Evolutionary conservation across 2,329 filamentous ascomycete species (phyloP).

Genomic region (Colletotrichum chrysophilum): DNA sequence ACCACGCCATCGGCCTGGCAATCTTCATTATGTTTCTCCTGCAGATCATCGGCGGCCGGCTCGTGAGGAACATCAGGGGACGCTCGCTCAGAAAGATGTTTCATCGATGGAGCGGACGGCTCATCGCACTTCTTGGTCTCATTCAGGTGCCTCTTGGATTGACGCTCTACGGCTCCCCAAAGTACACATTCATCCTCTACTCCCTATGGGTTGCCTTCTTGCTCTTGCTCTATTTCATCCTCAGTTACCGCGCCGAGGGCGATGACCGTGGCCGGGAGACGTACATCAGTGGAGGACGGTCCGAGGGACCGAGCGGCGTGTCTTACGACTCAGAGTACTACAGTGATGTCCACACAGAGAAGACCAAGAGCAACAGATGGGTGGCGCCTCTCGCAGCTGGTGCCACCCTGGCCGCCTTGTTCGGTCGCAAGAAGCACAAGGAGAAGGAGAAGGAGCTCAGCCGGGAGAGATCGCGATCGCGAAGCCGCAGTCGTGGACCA

Average conservation of each 20-base stretch:
- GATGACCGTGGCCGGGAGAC: slow-evolving; percentile 57
- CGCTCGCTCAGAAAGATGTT: slow-evolving; percentile 65
- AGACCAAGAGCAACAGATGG: slow-evolving; percentile 47
- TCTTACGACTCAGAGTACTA: slow-evolving; percentile 45
- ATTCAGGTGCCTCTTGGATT: slow-evolving; percentile 88
- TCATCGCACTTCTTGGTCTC: slow-evolving; percentile 81
- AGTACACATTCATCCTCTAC: slow-evolving; percentile 84
- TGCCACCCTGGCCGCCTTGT: slow-evolving; percentile 52
- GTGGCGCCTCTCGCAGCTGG: slow-evolving; percentile 59
- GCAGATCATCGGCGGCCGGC: slow-evolving; percentile 72
- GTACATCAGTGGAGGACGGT: slow-evolving; percentile 64
- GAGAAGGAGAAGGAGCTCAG: slow-evolving; percentile 43
- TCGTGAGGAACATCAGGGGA: slow-evolving; percentile 60
- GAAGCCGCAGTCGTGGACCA: slow-evolving; percentile 41
- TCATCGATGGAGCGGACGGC: slow-evolving; percentile 87
- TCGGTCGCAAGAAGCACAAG: slow-evolving; percentile 48
- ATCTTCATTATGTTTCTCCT: slow-evolving; percentile 76
- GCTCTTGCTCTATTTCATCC: slow-evolving; percentile 77
- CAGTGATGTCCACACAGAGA: slow-evolving; percentile 42
- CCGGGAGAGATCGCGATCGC: slow-evolving; percentile 40
- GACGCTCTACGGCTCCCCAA: slow-evolving; percentile 90
- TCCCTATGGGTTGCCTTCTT: slow-evolving; percentile 78
- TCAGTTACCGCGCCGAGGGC: slow-evolving; percentile 72
- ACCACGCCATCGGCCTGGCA: slow-evolving; percentile 83
- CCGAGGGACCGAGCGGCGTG: slow-evolving; percentile 46